Evolutionary conservation across 164 flowering plant species (phyloP).

Genomic region (Euptelea pleiosperma): DNA sequence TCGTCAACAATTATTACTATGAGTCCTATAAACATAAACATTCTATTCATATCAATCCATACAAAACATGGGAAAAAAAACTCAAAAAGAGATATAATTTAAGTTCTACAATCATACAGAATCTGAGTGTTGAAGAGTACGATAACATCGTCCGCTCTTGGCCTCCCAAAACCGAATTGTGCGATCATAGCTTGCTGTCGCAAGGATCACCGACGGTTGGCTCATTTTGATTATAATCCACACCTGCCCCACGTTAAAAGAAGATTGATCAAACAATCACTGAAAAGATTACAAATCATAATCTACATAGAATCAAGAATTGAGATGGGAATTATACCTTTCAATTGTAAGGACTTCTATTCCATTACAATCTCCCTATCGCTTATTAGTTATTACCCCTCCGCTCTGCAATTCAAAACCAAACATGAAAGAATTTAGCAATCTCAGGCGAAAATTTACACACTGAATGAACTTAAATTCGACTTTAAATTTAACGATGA

Average conservation of each 20-base stretch:
- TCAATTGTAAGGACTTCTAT: slow-evolving; percentile 33
- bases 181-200: slow-evolving; percentile 96
- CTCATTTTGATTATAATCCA: slow-evolving; percentile 45
- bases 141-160: slow-evolving; percentile 85
- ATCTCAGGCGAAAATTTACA: too few relatives aligned
- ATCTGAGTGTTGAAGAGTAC: slow-evolving; percentile 91
- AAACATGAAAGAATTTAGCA: too few relatives aligned
- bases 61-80: neutral
- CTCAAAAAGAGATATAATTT: neutral
- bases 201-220: slow-evolving; percentile 85
- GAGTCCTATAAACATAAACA: too few relatives aligned
- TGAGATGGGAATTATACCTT: neutral
- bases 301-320: neutral
- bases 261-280: neutral
- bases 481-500: too few relatives aligned
- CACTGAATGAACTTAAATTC: too few relatives aligned
- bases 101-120: slow-evolving; percentile 42
- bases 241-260: neutral
- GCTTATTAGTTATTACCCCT: too few relatives aligned
- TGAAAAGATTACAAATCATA: neutral
- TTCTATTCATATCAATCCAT: neutral
- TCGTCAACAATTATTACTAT: too few relatives aligned
- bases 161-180: slow-evolving; percentile 98
- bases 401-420: too few relatives aligned
- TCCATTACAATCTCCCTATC: too few relatives aligned